Evolutionary conservation across 2,329 filamentous ascomycete species (phyloP), one percentile per base, ranked within the genome.

Genomic region (Amesomyces nigricolor): DNA sequence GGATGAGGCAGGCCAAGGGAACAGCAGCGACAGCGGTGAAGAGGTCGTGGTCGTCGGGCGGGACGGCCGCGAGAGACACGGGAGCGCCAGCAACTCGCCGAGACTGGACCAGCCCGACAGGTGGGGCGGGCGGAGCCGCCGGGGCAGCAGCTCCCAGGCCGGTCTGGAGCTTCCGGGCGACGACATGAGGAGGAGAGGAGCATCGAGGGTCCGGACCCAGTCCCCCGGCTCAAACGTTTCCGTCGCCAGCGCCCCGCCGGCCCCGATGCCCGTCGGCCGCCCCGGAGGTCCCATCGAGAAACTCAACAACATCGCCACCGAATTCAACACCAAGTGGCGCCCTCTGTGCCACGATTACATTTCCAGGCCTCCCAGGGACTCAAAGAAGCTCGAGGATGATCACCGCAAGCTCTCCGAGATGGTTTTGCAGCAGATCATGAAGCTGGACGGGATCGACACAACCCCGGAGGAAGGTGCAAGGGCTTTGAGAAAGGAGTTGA

Each of bases 391-490:
- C 48, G 79, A 80, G 13, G 88, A 90, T 35, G 87, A 91, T 65
- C 86, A 92, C 68, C 84, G 86, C 67, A 85, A 81, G 67, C 70
- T 94, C 16, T 85, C 82, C 4, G 89, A 94, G 74, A 88, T 85
- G 4, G 79, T 91, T 39, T 76, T 94, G 75, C 82, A 86, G 59
- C 86, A 91, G 63, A 66, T 92, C 38, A 72, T 94, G 61, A 92
- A 91, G 72, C 70, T 90, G 39, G 89, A 94, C 67, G 84, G 79
- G 19, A 82, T 92, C 2, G 87, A 92, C 62, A 85, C 85, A 0
- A 85, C 86, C 47, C 87, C 87, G 5, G 82, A 88, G 61, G 68
- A 74, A 9, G 82, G 85, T 11, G 82, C 87, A 26, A 77, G 88
- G 59, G 71, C 77, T 11, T 80, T 75, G 67, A 75, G 89, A 65